phyloP scores from a whole-genome alignment of 345 rosid genomes.

The Reutealis trisperma region DNA sequence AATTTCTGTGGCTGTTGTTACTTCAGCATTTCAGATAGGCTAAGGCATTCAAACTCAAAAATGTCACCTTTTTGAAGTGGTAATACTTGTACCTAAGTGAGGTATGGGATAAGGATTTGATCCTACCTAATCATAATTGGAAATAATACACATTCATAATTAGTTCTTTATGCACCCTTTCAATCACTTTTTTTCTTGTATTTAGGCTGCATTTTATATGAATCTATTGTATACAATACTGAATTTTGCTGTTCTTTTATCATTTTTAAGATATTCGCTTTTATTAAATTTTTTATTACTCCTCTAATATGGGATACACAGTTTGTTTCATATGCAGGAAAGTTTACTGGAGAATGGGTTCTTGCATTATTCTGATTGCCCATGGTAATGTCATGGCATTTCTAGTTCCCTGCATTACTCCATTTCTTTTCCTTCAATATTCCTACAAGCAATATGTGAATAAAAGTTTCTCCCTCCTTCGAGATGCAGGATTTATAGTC shows the following conservation, averaged over 20 bases:
- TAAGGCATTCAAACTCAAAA: neutral
- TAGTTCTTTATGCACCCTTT: neutral
- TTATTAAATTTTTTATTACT: neutral
- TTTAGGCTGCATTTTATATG: too few species aligned
- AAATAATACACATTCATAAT: neutral
- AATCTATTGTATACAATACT: neutral
- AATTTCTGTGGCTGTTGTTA: neutral
- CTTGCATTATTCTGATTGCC: neutral
- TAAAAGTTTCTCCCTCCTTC: neutral
- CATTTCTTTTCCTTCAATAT: neutral
- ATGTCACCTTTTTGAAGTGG: neutral
- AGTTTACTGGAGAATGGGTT: constrained; percentile 1
- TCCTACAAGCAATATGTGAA: neutral
- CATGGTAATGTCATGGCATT: constrained; percentile 14
- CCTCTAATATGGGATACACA: neutral
- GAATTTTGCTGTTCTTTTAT: neutral
- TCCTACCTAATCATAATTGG: neutral
- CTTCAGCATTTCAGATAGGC: neutral
- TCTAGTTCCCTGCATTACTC: neutral
- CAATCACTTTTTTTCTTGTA: too few species aligned
- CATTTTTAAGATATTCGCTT: neutral
- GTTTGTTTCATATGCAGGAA: constrained; percentile 7
- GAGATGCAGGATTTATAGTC: constrained; percentile 23
- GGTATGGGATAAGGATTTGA: neutral
- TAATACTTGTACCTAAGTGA: neutral